Evolutionary conservation across 2,329 filamentous ascomycete genomes (phyloP).

Genomic region (Cadophora luteo-olivacea): DNA sequence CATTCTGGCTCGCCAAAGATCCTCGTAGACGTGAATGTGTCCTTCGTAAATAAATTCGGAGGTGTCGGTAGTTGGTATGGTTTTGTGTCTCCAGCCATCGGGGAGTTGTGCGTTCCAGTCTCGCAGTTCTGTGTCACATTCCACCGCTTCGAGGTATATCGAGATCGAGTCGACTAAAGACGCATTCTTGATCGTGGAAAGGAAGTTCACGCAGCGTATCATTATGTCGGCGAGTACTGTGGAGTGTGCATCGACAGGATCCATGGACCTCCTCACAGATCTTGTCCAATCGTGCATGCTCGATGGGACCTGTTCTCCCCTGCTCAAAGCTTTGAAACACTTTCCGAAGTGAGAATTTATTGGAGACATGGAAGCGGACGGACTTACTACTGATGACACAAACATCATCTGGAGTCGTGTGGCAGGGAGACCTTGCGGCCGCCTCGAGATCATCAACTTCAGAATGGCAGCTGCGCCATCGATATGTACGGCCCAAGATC

Average conservation of each 20-base stretch:
- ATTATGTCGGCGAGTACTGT: slow-evolving; percentile 26
- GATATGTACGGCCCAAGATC: slow-evolving; percentile 34
- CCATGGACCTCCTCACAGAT: slow-evolving; percentile 12
- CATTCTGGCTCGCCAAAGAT: slow-evolving; percentile 38
- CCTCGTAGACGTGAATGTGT: slow-evolving; percentile 32
- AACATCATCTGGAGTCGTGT: slow-evolving; percentile 32
- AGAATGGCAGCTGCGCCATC: slow-evolving; percentile 35
- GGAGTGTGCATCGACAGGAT: slow-evolving; percentile 22
- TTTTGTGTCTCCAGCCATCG: slow-evolving; percentile 30
- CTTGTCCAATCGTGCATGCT: slow-evolving; percentile 25
- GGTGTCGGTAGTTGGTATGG: not conserved
- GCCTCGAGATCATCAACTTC: slow-evolving; percentile 24
- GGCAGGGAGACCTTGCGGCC: not conserved
- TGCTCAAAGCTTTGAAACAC: slow-evolving; percentile 31
- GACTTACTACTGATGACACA: slow-evolving; percentile 31
- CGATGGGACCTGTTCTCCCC: slow-evolving; percentile 23
- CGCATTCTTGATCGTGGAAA: slow-evolving; percentile 23
- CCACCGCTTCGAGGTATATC: slow-evolving; percentile 26
- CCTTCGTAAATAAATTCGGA: slow-evolving; percentile 26
- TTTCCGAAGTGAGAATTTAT: slow-evolving; percentile 17
- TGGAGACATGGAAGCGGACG: not conserved
- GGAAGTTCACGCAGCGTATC: slow-evolving; percentile 29
- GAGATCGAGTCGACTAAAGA: slow-evolving; percentile 10
- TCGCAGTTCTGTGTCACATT: slow-evolving; percentile 32
- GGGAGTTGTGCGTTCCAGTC: slow-evolving; percentile 34